Evolutionary conservation across 1,284 basidiomycete species (phyloP).

Genomic region (Ustilago trichophora): DNA sequence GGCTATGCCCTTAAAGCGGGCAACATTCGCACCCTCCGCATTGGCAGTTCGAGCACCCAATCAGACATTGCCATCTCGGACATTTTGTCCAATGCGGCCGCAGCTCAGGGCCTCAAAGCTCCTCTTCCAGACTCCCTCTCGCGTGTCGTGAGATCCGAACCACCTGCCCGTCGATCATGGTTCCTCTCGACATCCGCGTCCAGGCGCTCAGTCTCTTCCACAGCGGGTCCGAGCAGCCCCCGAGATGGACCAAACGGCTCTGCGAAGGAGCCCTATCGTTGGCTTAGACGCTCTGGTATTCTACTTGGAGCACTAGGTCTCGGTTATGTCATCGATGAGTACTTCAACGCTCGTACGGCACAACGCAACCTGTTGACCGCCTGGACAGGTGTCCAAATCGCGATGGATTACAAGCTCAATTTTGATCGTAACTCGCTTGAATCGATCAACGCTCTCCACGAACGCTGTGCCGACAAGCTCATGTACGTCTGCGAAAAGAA

Average conservation of each 20-base stretch:
- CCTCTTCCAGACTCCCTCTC: slow-evolving; percentile 24
- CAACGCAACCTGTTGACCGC: slow-evolving; percentile 54
- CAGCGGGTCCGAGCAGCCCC: background rate
- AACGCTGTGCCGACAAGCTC: slow-evolving; percentile 52
- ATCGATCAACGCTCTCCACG: slow-evolving; percentile 55
- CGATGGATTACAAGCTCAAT: slow-evolving; percentile 61
- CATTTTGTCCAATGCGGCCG: slow-evolving; percentile 27
- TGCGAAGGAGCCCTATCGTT: slow-evolving; percentile 1
- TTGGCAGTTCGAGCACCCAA: slow-evolving; percentile 22
- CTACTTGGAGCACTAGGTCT: slow-evolving; percentile 8
- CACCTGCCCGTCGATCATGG: slow-evolving; percentile 23
- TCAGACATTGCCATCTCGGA: slow-evolving; percentile 35
- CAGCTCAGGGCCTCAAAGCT: slow-evolving; percentile 13
- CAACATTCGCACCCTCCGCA: slow-evolving; percentile 20
- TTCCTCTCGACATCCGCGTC: slow-evolving; percentile 20
- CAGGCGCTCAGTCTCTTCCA: slow-evolving; percentile 1
- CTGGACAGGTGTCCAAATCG: slow-evolving; percentile 50
- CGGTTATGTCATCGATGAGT: slow-evolving; percentile 42
- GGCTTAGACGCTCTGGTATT: slow-evolving; percentile 10
- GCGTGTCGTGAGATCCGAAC: slow-evolving; percentile 10
- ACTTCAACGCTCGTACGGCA: slow-evolving; percentile 38
- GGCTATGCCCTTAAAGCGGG: no score
- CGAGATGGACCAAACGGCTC: background rate
- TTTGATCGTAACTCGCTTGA: slow-evolving; percentile 49
- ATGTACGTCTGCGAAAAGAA: slow-evolving; percentile 58